Percentiles rank a stretch among this genome's conserved stretches.
phyloP scores from a whole-genome alignment of 169 alveolate genomes.

The Plasmodium inui region DNA sequence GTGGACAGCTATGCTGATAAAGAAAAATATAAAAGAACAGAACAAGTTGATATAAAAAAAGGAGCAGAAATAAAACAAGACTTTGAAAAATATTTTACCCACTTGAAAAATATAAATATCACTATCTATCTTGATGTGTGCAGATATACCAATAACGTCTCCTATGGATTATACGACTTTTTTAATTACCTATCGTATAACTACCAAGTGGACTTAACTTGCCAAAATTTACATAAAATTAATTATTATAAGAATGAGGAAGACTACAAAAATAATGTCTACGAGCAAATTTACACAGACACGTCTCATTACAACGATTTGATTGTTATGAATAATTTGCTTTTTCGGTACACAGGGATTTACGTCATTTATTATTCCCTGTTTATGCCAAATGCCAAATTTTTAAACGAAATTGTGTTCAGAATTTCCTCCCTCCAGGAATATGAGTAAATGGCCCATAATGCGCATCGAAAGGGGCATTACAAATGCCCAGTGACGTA shows the following conservation, averaged over 20 bases:
- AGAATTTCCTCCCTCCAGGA: slow-evolving; percentile 56
- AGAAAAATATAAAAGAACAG: slow-evolving; percentile 57
- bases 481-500: background rate
- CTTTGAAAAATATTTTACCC: slow-evolving; percentile 69
- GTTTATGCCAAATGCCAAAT: slow-evolving; percentile 40
- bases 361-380: slow-evolving; percentile 46
- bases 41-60: slow-evolving; percentile 44
- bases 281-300: slow-evolving; percentile 37
- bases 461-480: background rate
- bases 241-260: slow-evolving; percentile 35
- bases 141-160: slow-evolving; percentile 53
- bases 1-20: slow-evolving; percentile 58
- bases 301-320: slow-evolving; percentile 40
- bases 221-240: slow-evolving; percentile 54
- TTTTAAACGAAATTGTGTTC: slow-evolving; percentile 34
- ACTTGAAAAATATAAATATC: slow-evolving; percentile 42
- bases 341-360: slow-evolving; percentile 45
- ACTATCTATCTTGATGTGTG: slow-evolving; percentile 50
- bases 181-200: slow-evolving; percentile 57
- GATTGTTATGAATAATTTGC: slow-evolving; percentile 19
- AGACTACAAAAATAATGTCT: slow-evolving; percentile 28
- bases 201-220: slow-evolving; percentile 62
- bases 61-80: slow-evolving; percentile 38
- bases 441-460: slow-evolving; percentile 33
- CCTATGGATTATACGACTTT: slow-evolving; percentile 46